Evolutionary conservation across 2,329 filamentous ascomycete species (phyloP), one percentile per base, ranked within the genome.

Genomic region (Tolypocladium paradoxum): DNA sequence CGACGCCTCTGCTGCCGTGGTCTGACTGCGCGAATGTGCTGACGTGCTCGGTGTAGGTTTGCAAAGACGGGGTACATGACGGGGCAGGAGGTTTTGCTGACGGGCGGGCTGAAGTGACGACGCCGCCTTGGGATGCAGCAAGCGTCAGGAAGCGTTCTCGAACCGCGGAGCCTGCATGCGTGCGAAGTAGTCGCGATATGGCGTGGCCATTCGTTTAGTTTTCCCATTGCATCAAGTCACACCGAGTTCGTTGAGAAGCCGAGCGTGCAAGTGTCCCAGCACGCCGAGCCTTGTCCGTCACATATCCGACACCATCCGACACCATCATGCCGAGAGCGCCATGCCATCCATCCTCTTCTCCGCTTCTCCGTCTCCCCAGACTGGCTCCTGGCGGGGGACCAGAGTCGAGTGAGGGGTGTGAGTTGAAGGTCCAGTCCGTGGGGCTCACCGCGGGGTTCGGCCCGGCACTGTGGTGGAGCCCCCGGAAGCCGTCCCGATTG

Each of bases 51-150:
- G n/a, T 20, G 4, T 31, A 65, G 62, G 62, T 60, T 65, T 49
- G 62, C 57, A 7, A 65, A 60, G 55, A 64, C 62, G 16, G 63
- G 62, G 4, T 65, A 65, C 35, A 55, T 65, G 40, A 65, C 62
- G 2, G 63, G 63, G 7, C 62, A 65, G 49, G 61, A 64, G 46
- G 54, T 65, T 12, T 43, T 65, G 27, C 53, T 64, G n/a, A 55
- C 58, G 6, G 63, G 62, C 2, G 62, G 62, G 12, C 35, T 65
- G 43, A 61, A 63, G 46, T 64, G 45, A 51, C 1, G 0, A 6
- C 9, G 27, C 7, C 27, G 8, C 0, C 24, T 18, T 6, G 27
- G 43, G 8, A 4, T n/a, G 16, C 6, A 18, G 43, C 2, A n/a
- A 29, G 18, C 3, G 22, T 16, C 14, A 27, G 14, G 22, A 27